Base-by-base conservation (phyloP, 352 stramenopile genomes). In the Phytopythium mirpurense region DNA sequence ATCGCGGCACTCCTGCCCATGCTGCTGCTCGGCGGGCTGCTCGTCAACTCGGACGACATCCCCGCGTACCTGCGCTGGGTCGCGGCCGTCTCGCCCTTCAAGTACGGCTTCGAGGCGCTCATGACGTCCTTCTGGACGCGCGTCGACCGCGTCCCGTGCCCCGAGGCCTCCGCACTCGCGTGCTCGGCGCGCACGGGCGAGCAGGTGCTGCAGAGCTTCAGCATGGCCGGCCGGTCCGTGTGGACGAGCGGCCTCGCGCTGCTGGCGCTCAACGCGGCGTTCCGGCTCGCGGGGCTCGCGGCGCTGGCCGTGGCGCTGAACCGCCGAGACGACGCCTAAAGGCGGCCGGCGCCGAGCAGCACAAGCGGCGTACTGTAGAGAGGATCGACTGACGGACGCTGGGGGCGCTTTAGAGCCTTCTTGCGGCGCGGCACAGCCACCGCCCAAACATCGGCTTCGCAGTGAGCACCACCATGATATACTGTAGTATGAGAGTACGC, bases 41-140 rank as follows among this genome's bases (percentile, higher is more conserved):
- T 77, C 5, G 34, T 73, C 45, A 77, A 73, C 45, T 49, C 64
- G 15, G 44, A 67, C 43, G 58, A 62, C 31, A 61, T 50, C 0
- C 61, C 68, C 0, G 65, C 59, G 6, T 77, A 68, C 56, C 58
- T 74, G 9, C 24, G 60, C 36, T 74, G 68, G 68, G 26, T 74
- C 35, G 46, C 64, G 44, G 69, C 61, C 56, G 38, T 70, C 26
- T 73, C 64, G 37, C 62, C 65, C 7, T 49, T 76, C 43, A 70
- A 69, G 40, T 76, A 71, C 37, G 67, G 60, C n/a, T 71, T 59
- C 32, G 59, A 70, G 38, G 64, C 36, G 3, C n/a, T 67, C 31
- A 73, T 66, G 57, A 62, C 45, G 10, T 31, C 59, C 18, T 73
- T 67, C 45, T 76, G 64, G 63, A 26, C 48, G 29, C 34, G 46